Conservation (phyloP, 352 stramenopile species). For the Phytophthora lateralis region DNA sequence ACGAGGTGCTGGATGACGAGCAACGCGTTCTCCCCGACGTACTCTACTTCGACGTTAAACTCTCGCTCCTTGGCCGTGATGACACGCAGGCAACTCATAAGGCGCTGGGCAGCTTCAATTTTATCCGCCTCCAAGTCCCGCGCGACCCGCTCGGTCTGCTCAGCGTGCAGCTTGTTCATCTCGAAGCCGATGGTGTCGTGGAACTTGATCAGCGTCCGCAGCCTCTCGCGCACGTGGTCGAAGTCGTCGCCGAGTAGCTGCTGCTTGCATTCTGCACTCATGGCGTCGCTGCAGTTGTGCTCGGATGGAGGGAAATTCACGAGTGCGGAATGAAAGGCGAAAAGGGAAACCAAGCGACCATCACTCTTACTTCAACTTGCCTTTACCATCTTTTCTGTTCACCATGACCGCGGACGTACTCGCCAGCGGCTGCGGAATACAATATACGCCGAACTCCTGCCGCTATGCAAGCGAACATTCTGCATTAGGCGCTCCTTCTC, state of each 20-base stretch:
- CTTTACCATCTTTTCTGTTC: not conserved
- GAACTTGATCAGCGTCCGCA: constrained; percentile 19
- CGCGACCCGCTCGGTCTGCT: constrained; percentile 4
- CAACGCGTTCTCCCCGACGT: not conserved
- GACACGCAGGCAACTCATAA: constrained; percentile 13
- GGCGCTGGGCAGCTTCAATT: not conserved
- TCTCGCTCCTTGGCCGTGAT: constrained; percentile 1
- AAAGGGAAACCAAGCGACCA: constrained; percentile 25
- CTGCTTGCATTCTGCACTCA: constrained; percentile 10
- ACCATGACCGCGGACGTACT: constrained; percentile 21
- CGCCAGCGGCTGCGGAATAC: constrained; percentile 13
- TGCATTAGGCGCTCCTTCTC: constrained; percentile 12
- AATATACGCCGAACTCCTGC: constrained; percentile 13
- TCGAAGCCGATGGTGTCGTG: constrained; percentile 14
- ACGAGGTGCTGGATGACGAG: not conserved
- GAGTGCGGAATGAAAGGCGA: constrained; percentile 8
- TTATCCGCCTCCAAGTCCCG: constrained; percentile 4
- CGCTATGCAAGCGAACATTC: constrained; percentile 14
- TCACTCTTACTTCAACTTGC: constrained; percentile 35
- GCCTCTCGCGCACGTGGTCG: constrained; percentile 13
- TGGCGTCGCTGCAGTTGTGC: constrained; percentile 5
- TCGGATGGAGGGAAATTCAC: constrained; percentile 8
- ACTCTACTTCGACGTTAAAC: not conserved
- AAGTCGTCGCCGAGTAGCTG: constrained; percentile 2
- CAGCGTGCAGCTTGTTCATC: constrained; percentile 4